These are phyloP conservation scores for Vanderwaltozyma yarrowii DNA, from an alignment of 805 yeast genomes.

Conservation along the genomic window DNA sequence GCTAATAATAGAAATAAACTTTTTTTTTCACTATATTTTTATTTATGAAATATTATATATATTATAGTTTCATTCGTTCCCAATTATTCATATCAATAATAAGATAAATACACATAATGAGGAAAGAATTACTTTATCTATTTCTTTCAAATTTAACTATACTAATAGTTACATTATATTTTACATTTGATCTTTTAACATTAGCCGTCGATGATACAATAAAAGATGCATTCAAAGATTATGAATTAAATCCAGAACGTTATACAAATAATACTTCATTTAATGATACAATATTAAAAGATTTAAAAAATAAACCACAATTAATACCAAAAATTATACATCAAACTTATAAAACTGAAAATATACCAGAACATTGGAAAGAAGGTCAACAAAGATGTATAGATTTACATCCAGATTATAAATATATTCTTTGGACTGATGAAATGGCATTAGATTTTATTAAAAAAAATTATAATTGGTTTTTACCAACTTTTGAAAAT, in stretches of 20 bases:
- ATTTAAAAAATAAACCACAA: slow-evolving; percentile 13
- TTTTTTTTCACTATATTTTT: too few species aligned
- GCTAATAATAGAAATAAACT: too few species aligned
- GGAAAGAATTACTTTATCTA: slow-evolving; percentile 51
- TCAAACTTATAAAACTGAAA: slow-evolving; percentile 75
- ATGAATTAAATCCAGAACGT: slow-evolving; percentile 40
- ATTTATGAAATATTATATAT: too few species aligned
- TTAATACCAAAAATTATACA: slow-evolving; percentile 83
- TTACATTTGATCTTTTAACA: slow-evolving; percentile 60
- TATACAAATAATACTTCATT: not conserved
- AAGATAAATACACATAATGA: too few species aligned
- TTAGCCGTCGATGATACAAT: slow-evolving; percentile 58
- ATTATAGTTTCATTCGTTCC: too few species aligned
- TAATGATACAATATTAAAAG: not conserved
- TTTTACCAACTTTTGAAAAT: slow-evolving; percentile 61
- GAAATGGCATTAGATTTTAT: slow-evolving; percentile 71
- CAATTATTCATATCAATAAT: too few species aligned
- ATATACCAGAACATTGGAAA: slow-evolving; percentile 73
- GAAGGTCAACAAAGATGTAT: slow-evolving; percentile 66
- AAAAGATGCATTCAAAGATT: slow-evolving; percentile 47
- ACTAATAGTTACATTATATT: slow-evolving; percentile 42
- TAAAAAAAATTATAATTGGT: slow-evolving; percentile 77
- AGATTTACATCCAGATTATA: slow-evolving; percentile 74
- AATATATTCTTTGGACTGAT: slow-evolving; percentile 85
- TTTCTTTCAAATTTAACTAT: slow-evolving; percentile 46